Percentiles rank a stretch among this genome's conserved stretches.
Evolutionary conservation across 2,329 filamentous ascomycete species (phyloP).

Genomic region (Botrytis fabae): DNA sequence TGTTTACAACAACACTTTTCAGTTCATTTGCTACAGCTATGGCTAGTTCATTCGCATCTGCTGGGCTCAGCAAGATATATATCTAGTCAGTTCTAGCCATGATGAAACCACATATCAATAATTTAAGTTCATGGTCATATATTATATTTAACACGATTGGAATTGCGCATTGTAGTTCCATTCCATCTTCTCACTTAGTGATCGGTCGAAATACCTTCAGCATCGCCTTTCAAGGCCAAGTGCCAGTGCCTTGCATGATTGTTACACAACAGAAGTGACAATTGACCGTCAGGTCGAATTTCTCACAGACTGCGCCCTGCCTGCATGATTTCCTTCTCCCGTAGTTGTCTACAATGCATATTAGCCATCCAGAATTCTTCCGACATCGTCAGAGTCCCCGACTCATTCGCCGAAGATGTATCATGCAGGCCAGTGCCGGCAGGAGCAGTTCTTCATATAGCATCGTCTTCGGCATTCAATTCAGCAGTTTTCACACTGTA

Average conservation of each 20-base stretch:
- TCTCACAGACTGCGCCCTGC: slow-evolving; percentile 1
- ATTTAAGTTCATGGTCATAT: background rate
- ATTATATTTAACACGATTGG: background rate
- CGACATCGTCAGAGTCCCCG: slow-evolving; percentile 10
- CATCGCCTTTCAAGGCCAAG: background rate
- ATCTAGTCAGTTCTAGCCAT: background rate
- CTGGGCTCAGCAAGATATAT: background rate
- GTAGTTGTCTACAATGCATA: slow-evolving; percentile 6
- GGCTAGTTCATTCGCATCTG: background rate
- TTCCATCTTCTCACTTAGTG: background rate
- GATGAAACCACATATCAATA: background rate
- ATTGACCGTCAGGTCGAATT: slow-evolving; percentile 5
- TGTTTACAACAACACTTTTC: background rate
- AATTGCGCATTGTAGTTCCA: background rate
- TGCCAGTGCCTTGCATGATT: slow-evolving; percentile 11
- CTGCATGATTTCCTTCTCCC: background rate
- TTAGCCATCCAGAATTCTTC: slow-evolving; percentile 3
- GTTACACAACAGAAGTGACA: slow-evolving; percentile 18
- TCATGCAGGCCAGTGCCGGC: slow-evolving; percentile 4
- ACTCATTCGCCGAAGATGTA: slow-evolving; percentile 9
- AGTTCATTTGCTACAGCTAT: background rate
- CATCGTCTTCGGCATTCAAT: slow-evolving; percentile 10
- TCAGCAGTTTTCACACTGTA: background rate
- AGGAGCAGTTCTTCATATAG: slow-evolving; percentile 13
- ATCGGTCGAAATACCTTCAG: background rate